Evolutionary conservation across 2,329 filamentous ascomycete species (phyloP).

Genomic region (Neoarthrinium moseri): DNA sequence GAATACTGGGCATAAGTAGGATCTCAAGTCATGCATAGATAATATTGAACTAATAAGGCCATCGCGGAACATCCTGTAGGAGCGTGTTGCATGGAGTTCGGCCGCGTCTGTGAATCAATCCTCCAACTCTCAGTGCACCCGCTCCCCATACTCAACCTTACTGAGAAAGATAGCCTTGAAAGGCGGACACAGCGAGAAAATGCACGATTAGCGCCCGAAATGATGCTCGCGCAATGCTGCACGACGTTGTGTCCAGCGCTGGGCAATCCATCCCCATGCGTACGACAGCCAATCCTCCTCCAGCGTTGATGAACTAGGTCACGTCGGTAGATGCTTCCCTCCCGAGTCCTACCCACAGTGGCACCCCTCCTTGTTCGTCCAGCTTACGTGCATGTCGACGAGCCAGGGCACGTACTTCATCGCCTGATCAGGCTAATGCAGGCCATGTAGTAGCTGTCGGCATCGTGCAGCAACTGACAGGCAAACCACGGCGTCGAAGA

Average conservation of each 20-base stretch:
- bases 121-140: too few species aligned
- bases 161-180: too few species aligned
- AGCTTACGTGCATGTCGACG: not conserved
- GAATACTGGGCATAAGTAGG: too few species aligned
- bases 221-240: not conserved
- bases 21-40: too few species aligned
- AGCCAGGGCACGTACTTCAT: not conserved
- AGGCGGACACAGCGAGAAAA: too few species aligned
- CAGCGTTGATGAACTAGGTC: not conserved
- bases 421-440: constrained; percentile 2
- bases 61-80: too few species aligned
- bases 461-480: constrained; percentile 7
- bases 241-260: not conserved
- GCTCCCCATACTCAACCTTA: too few species aligned
- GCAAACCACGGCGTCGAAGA: constrained; percentile 3
- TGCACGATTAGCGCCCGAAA: not conserved
- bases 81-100: too few species aligned
- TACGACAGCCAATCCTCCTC: not conserved
- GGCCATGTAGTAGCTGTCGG: constrained; percentile 6
- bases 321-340: not conserved
- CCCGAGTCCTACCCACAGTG: not conserved
- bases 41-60: too few species aligned
- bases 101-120: too few species aligned
- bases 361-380: not conserved
- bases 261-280: not conserved